Conservation (phyloP, 192 early-diverging fungal species). For the Coemansia sp. region DNA sequence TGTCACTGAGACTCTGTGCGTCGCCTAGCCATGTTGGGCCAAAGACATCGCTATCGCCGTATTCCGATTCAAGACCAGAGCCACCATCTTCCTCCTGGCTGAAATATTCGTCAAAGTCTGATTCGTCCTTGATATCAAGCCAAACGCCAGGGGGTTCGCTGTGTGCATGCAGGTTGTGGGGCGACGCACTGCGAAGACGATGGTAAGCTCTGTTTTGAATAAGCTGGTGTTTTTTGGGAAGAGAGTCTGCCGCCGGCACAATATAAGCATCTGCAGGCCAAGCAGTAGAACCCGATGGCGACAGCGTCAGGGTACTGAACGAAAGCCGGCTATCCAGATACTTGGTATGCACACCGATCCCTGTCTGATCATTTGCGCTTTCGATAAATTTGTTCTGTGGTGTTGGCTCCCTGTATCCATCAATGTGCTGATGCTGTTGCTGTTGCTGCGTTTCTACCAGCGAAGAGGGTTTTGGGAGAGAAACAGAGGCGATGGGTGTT, state of each 20-base stretch:
- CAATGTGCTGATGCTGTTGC: neutral
- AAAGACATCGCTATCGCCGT: constrained; percentile 10
- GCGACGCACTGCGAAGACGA: constrained; percentile 35
- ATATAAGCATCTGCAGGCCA: neutral
- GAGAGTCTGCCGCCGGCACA: neutral
- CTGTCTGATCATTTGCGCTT: neutral
- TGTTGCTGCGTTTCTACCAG: neutral
- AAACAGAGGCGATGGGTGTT: neutral
- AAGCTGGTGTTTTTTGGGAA: constrained; percentile 27
- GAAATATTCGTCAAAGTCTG: constrained; percentile 8
- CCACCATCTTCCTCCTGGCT: constrained; percentile 13
- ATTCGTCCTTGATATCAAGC: constrained; percentile 50
- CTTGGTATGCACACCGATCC: constrained; percentile 9
- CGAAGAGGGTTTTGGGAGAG: neutral
- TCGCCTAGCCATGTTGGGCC: constrained; percentile 16
- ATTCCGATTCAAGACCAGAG: neutral
- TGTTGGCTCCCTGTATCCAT: neutral
- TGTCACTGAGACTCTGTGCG: neutral
- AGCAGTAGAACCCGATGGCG: neutral
- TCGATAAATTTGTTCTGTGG: neutral
- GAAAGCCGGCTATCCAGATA: neutral
- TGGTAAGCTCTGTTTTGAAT: constrained; percentile 37
- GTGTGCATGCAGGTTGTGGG: constrained; percentile 23
- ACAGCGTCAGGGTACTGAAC: neutral
- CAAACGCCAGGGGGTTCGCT: constrained; percentile 52